Conservation (phyloP, 2,329 filamentous ascomycete species). For the Epichloe sp. region DNA sequence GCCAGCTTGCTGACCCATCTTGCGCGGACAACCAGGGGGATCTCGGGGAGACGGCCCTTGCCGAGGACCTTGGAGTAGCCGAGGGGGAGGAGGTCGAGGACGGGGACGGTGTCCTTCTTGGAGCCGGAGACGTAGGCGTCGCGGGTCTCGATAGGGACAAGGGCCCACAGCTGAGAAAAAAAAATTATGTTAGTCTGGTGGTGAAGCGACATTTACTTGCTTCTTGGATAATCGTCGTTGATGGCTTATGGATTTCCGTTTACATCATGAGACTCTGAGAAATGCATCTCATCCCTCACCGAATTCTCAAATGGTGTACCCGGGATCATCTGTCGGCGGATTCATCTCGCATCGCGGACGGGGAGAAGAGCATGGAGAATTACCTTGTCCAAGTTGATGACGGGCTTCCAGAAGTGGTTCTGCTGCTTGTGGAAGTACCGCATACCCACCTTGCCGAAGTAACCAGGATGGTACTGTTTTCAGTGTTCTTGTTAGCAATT, state of each 20-base stretch:
- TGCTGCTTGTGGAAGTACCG: conserved; percentile 92
- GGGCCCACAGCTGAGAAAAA: conserved; percentile 66
- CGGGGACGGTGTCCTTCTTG: conserved; percentile 85
- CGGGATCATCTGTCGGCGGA: neutral
- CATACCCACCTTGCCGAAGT: conserved; percentile 97
- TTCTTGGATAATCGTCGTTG: neutral
- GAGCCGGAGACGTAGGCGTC: conserved; percentile 74
- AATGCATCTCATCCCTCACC: neutral
- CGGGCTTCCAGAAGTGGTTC: conserved; percentile 97
- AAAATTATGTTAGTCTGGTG: conserved; percentile 14
- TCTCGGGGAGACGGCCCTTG: conserved; percentile 88
- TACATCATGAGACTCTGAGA: no score
- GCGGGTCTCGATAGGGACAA: conserved; percentile 85
- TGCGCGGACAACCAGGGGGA: conserved; percentile 89
- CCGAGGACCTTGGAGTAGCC: conserved; percentile 98
- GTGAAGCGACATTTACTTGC: neutral
- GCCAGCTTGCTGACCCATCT: conserved; percentile 92
- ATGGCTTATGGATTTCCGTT: no score
- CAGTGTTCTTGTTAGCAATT: conserved; percentile 15
- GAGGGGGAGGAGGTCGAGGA: conserved; percentile 89
- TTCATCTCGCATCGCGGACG: neutral
- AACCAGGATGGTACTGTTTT: conserved; percentile 83
- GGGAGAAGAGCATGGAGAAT: conserved; percentile 10
- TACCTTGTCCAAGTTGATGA: conserved; percentile 98
- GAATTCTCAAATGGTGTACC: neutral